phyloP scores from a whole-genome alignment of 2,329 filamentous ascomycete genomes.

The Cadophora sp. region DNA sequence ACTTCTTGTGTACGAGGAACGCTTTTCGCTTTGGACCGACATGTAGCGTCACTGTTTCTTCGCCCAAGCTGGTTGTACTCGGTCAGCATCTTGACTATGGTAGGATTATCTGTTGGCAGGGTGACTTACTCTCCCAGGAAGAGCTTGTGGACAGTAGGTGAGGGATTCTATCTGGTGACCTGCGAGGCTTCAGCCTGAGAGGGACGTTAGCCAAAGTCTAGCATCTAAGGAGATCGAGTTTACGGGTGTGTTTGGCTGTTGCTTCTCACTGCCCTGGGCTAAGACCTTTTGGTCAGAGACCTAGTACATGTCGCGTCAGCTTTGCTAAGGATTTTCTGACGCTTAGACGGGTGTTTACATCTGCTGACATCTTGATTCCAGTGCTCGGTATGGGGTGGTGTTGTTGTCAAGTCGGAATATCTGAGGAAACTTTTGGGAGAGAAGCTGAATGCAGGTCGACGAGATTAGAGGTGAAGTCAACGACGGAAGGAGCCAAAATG shows the following conservation, averaged over 20 bases:
- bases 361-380: not conserved
- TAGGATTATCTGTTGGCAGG: not conserved
- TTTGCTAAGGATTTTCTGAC: not conserved
- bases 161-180: not conserved
- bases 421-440: not conserved
- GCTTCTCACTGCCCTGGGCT: not conserved
- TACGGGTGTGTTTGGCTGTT: not conserved
- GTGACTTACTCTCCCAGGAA: not conserved
- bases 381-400: not conserved
- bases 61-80: conserved; percentile 7
- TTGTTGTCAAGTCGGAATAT: not conserved
- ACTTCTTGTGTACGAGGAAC: conserved; percentile 29
- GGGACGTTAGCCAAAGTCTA: too few relatives aligned
- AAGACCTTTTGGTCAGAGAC: not conserved
- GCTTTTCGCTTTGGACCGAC: conserved; percentile 18
- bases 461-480: too few relatives aligned
- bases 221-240: not conserved
- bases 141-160: not conserved
- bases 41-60: conserved; percentile 4
- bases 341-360: not conserved
- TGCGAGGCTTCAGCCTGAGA: not conserved
- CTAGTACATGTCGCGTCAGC: not conserved
- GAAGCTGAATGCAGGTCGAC: not conserved
- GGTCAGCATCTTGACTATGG: not conserved
- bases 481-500: too few relatives aligned